phyloP scores from a whole-genome alignment of 192 early-diverging fungal species.

The Backusella parvicylindrica region DNA sequence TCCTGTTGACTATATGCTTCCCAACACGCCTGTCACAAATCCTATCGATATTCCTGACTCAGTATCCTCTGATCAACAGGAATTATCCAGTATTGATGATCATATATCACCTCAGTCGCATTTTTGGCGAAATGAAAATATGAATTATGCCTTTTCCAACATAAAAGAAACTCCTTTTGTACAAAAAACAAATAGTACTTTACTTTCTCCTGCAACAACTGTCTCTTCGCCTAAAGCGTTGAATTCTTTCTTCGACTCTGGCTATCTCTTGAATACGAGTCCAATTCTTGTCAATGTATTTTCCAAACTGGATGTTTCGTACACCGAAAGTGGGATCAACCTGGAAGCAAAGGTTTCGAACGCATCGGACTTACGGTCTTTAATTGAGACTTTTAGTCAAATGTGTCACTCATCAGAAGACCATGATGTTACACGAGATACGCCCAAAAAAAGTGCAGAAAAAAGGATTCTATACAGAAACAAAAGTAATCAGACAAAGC shows the following conservation, averaged over 20 bases:
- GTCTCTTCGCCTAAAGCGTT: not conserved
- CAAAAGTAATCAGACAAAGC: slow-evolving; percentile 17
- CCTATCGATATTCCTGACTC: slow-evolving; percentile 12
- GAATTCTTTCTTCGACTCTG: not conserved
- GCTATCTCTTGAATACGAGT: not conserved
- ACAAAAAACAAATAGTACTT: not conserved
- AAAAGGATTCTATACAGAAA: slow-evolving; percentile 21
- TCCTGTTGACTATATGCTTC: not conserved
- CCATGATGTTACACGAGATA: not conserved
- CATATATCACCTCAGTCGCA: slow-evolving; percentile 3
- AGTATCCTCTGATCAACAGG: not conserved
- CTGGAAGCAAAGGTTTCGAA: slow-evolving; percentile 30
- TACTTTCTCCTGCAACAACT: not conserved
- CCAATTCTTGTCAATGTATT: slow-evolving; percentile 4
- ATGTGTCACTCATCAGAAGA: slow-evolving; percentile 11
- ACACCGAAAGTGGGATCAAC: slow-evolving; percentile 19
- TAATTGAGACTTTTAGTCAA: slow-evolving; percentile 26
- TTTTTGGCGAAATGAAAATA: slow-evolving; percentile 1
- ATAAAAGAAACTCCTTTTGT: not conserved
- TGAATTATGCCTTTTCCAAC: not conserved
- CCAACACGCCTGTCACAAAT: not conserved
- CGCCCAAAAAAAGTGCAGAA: not conserved
- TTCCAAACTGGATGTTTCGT: slow-evolving; percentile 18
- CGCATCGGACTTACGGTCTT: slow-evolving; percentile 25
- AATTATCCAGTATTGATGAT: slow-evolving; percentile 10